Percentiles rank a stretch among this genome's conserved stretches.
These are phyloP conservation scores for Phylloporus rhodoxanthus DNA, from an alignment of 768 basidiomycete genomes.

Conservation along the genomic window DNA sequence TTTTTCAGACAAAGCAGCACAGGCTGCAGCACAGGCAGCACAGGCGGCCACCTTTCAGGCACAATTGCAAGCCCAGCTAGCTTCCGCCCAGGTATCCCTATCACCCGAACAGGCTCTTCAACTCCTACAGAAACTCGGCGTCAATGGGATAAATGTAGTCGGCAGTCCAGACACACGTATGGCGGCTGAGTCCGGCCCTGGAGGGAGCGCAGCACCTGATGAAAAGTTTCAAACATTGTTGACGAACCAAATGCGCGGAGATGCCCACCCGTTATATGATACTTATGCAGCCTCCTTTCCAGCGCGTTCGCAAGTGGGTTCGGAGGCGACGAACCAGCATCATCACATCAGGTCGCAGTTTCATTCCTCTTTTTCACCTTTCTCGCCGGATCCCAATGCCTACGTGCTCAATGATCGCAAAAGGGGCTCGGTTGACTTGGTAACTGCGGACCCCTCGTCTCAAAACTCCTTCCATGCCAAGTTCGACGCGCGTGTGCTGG, in stretches of 20 bases:
- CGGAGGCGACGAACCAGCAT: slow-evolving; percentile 14
- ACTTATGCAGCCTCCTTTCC: slow-evolving; percentile 15
- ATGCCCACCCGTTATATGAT: slow-evolving; percentile 21
- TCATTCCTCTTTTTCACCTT: slow-evolving; percentile 55
- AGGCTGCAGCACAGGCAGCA: slow-evolving; percentile 80
- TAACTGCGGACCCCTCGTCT: slow-evolving; percentile 39
- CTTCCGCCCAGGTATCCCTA: slow-evolving; percentile 28
- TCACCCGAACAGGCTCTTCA: slow-evolving; percentile 60
- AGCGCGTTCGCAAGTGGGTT: slow-evolving; percentile 10
- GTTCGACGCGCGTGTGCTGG: slow-evolving; percentile 36
- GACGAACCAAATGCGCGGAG: slow-evolving; percentile 16
- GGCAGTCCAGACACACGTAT: slow-evolving; percentile 8
- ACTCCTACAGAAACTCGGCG: slow-evolving; percentile 51
- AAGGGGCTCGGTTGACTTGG: slow-evolving; percentile 33
- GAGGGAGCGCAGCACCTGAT: slow-evolving; percentile 17
- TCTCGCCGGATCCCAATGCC: slow-evolving; percentile 69
- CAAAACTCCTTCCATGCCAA: slow-evolving; percentile 50
- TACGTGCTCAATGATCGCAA: slow-evolving; percentile 33
- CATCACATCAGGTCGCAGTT: slow-evolving; percentile 18
- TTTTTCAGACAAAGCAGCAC: slow-evolving; percentile 75
- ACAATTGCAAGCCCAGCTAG: slow-evolving; percentile 33
- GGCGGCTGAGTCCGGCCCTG: slow-evolving; percentile 7
- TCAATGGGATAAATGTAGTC: slow-evolving; percentile 34
- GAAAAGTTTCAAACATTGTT: slow-evolving; percentile 22
- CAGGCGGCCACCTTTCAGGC: slow-evolving; percentile 67